A percentile compares a stretch with the other conserved stretches of the same genome.
phyloP scores from a whole-genome alignment of 148 eudicot genomes.

The Vaccinium macrocarpon region DNA sequence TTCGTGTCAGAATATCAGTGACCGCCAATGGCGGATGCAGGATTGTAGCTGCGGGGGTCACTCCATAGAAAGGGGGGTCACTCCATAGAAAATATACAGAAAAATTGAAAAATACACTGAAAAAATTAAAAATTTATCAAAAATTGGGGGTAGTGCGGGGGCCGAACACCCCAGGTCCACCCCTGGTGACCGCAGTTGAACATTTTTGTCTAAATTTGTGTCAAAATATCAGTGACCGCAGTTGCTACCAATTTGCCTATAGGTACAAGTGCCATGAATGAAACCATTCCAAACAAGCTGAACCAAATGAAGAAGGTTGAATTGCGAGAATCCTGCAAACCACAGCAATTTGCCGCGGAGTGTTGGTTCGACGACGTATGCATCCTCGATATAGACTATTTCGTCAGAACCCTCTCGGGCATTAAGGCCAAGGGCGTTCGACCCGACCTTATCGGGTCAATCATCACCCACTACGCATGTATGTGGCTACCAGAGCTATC shows the following conservation, averaged over 20 bases:
- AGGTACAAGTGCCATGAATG: not conserved
- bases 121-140: too few species aligned
- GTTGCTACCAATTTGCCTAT: not conserved
- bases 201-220: not conserved
- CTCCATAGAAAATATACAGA: too few species aligned
- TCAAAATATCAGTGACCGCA: too few species aligned
- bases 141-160: too few species aligned
- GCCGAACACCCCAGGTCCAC: too few species aligned
- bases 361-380: conserved; percentile 55
- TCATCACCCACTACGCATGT: conserved; percentile 73
- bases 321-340: conserved; percentile 26
- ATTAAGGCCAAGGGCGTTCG: conserved; percentile 64
- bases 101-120: too few species aligned
- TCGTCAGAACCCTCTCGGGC: conserved; percentile 59
- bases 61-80: too few species aligned
- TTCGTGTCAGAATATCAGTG: too few species aligned
- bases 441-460: conserved; percentile 75
- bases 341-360: conserved; percentile 21
- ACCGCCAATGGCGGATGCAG: too few species aligned
- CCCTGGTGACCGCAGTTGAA: too few species aligned
- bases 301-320: conserved; percentile 21
- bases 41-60: too few species aligned
- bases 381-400: conserved; percentile 67
- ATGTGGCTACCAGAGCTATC: conserved; percentile 83
- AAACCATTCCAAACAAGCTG: not conserved